Evolutionary conservation across 1,284 basidiomycete species (phyloP), one percentile per base, ranked within the genome.

Genomic region (Porodaedalea pini): DNA sequence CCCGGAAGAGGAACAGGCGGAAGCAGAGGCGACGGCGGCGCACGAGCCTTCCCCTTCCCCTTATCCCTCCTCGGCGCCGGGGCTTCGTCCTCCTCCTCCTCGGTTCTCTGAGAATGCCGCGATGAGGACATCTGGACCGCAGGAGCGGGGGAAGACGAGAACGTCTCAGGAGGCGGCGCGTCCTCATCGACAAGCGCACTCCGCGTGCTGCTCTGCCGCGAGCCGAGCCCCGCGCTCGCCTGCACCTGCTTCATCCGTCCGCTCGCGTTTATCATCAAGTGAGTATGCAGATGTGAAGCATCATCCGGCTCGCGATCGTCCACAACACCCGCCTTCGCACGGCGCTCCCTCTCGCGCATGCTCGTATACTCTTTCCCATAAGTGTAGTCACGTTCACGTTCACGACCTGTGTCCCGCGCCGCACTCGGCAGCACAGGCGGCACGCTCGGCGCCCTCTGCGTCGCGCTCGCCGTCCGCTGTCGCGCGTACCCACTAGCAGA

Each of bases 281-380:
- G 29, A 44, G 15, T 11, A 2, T 31, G 31, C 31, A n/a, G 17
- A 45, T 43, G 23, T 15, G 41, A 25, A 23, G 36, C 13, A 17
- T 57, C 51, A 23, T 59, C 58, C 32, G 40, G 53, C 19, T 59
- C 57, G 21, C 57, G 57, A 34, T 59, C 58, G 32, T 59, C 58
- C 13, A 59, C 58, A 25, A 59, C 47, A 5, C n/a, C 34, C 48
- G 49, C 17, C 50, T 51, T 52, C 21, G 17, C 17, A 8, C 23
- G 21, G 25, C 41, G 36, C 13, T 56, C 49, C 25, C 36, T 51
- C 6, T 43, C 47, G 4, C 51, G 36, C 36, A 23, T 36, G n/a
- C 23, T 40, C 39, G 23, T 54, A n/a, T 45, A 13, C 41, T 45
- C 41, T 7, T 32, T 15, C 32, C 27, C 23, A 15, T 54, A 19